phyloP scores from a whole-genome alignment of 2,329 filamentous ascomycete genomes.

The Claviceps humidiphila region DNA sequence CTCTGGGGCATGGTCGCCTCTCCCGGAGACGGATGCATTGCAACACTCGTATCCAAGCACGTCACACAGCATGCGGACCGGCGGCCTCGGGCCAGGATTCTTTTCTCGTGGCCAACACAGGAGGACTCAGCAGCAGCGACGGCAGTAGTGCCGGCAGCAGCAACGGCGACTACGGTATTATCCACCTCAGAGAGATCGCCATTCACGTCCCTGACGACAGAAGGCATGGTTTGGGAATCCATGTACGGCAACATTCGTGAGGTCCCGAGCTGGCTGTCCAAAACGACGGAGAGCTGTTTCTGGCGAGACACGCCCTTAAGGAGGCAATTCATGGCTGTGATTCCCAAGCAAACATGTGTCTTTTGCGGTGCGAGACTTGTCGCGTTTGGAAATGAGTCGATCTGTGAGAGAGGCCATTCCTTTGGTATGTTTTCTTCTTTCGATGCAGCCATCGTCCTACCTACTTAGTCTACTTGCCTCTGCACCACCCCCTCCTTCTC shows the following conservation, averaged over 20 bases:
- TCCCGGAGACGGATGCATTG: constrained; percentile 37
- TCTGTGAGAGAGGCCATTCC: constrained; percentile 25
- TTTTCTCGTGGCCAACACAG: constrained; percentile 21
- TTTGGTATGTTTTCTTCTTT: constrained; percentile 22
- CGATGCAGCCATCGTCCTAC: not conserved
- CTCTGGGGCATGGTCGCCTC: constrained; percentile 41
- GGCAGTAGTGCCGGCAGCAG: no score
- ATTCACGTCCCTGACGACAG: constrained; percentile 30
- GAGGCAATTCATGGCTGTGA: constrained; percentile 25
- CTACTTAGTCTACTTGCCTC: no score
- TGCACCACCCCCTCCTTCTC: not conserved
- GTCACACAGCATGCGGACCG: constrained; percentile 36
- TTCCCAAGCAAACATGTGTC: constrained; percentile 28
- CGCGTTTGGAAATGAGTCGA: constrained; percentile 20
- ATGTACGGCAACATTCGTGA: constrained; percentile 41
- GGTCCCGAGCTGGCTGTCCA: constrained; percentile 27
- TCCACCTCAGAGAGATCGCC: not conserved
- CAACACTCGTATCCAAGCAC: constrained; percentile 35
- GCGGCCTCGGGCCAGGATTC: constrained; percentile 21
- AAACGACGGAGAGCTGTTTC: constrained; percentile 8
- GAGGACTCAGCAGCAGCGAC: not conserved
- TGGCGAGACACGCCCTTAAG: constrained; percentile 16
- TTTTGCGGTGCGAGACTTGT: constrained; percentile 30
- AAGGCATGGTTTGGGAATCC: constrained; percentile 43
- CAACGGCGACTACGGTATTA: not conserved